Evolutionary conservation across 441 rosid species (phyloP).

Genomic region (Brassica hybrid): DNA sequence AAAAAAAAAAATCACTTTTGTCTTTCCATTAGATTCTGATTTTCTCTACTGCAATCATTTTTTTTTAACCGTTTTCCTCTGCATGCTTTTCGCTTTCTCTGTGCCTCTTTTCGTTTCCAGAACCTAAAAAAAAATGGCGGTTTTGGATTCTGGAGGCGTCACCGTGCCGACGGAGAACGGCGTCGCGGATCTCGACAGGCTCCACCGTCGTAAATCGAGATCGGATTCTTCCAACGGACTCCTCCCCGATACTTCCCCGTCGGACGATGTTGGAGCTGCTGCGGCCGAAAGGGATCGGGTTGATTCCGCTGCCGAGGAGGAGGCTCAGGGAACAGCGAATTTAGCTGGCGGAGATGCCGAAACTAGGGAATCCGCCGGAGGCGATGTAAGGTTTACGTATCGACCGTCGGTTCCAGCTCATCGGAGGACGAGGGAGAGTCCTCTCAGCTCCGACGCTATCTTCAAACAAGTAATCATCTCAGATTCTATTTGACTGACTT

Average conservation of each 20-base stretch:
- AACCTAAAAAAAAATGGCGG: constrained; percentile 45
- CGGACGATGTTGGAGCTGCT: constrained; percentile 27
- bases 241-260: constrained; percentile 16
- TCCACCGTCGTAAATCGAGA: constrained; percentile 48
- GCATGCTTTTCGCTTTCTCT: constrained; percentile 36
- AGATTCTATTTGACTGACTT: background rate
- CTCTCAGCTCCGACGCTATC: constrained; percentile 93
- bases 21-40: constrained; percentile 34
- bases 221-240: constrained; percentile 33
- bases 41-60: constrained; percentile 15
- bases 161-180: constrained; percentile 31
- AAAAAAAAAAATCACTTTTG: background rate
- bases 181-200: constrained; percentile 48
- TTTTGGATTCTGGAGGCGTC: constrained; percentile 48
- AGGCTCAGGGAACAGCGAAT: constrained; percentile 37
- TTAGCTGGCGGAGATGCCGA: constrained; percentile 24
- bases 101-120: background rate
- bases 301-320: constrained; percentile 30
- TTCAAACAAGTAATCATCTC: constrained; percentile 72
- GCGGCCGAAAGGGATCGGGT: constrained; percentile 32
- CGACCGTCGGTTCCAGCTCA: constrained; percentile 93
- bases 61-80: constrained; percentile 13
- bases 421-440: constrained; percentile 80
- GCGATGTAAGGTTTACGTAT: constrained; percentile 56
- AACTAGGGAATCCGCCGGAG: constrained; percentile 32